Conservation (phyloP, 805 yeast genomes). For the Metschnikowia dekortorum region DNA sequence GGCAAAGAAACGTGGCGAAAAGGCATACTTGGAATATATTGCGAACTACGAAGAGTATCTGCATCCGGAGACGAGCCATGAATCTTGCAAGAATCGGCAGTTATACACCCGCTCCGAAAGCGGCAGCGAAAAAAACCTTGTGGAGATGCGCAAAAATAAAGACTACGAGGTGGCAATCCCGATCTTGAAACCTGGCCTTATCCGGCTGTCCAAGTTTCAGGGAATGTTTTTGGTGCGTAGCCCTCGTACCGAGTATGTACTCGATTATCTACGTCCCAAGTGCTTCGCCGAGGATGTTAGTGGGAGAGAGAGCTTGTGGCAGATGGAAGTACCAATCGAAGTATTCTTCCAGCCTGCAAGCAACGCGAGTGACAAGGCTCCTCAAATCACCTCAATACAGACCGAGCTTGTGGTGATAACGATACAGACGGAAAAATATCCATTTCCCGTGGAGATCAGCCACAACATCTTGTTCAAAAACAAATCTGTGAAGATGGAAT, state of each 20-base stretch:
- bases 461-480: slow-evolving; percentile 35
- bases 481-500: slow-evolving; percentile 6
- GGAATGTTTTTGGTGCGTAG: slow-evolving; percentile 32
- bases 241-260: slow-evolving; percentile 27
- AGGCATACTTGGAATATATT: not conserved
- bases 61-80: not conserved
- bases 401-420: slow-evolving; percentile 31
- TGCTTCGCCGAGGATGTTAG: slow-evolving; percentile 13
- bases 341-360: slow-evolving; percentile 11
- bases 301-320: slow-evolving; percentile 12
- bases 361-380: slow-evolving; percentile 9
- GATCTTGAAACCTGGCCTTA: slow-evolving; percentile 24
- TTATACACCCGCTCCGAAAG: slow-evolving; percentile 11
- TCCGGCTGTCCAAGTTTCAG: slow-evolving; percentile 27
- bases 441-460: slow-evolving; percentile 33
- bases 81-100: slow-evolving; percentile 12
- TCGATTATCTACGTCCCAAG: slow-evolving; percentile 22
- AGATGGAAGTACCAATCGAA: slow-evolving; percentile 29
- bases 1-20: not conserved
- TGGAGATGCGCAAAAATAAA: slow-evolving; percentile 3
- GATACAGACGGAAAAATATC: slow-evolving; percentile 26
- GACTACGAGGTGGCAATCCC: slow-evolving; percentile 29
- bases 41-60: not conserved
- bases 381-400: slow-evolving; percentile 25
- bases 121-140: not conserved